These are phyloP conservation scores for Phytophthora pistaciae DNA, from an alignment of 352 stramenopile genomes.

Conservation along the genomic window DNA sequence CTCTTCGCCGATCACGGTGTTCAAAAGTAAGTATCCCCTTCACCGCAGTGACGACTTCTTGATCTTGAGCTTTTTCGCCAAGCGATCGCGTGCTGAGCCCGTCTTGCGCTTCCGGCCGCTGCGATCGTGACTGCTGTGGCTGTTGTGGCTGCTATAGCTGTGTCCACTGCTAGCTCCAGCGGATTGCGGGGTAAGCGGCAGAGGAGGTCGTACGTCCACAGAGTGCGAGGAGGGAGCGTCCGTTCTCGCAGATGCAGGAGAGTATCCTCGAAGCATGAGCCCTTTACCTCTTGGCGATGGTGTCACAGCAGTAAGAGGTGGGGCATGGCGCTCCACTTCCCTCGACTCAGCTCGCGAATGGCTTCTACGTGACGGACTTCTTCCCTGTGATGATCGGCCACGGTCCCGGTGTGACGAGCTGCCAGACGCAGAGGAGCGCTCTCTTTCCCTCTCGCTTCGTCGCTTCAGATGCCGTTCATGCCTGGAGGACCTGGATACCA, in stretches of 20 bases:
- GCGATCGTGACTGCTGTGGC: constrained; percentile 2
- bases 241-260: constrained; percentile 27
- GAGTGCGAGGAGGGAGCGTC: constrained; percentile 23
- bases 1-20: background rate
- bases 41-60: constrained; percentile 55
- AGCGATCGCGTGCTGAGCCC: constrained; percentile 64
- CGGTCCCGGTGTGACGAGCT: constrained; percentile 35
- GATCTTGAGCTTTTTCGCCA: constrained; percentile 88
- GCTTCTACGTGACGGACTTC: constrained; percentile 19
- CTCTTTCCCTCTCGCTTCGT: constrained; percentile 22
- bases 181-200: constrained; percentile 46
- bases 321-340: constrained; percentile 14
- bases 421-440: constrained; percentile 19
- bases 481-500: constrained; percentile 15
- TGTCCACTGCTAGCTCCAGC: constrained; percentile 24
- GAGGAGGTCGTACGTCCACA: constrained; percentile 49
- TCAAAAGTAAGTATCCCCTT: constrained; percentile 17
- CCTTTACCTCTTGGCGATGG: constrained; percentile 45
- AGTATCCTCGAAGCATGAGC: constrained; percentile 46
- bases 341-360: constrained; percentile 11
- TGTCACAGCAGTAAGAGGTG: constrained; percentile 20
- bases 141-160: constrained; percentile 28
- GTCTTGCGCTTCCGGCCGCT: constrained; percentile 58
- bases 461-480: constrained; percentile 19
- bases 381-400: constrained; percentile 22